phyloP scores from a whole-genome alignment of 768 basidiomycete species.

The Termitomyces sp. region DNA sequence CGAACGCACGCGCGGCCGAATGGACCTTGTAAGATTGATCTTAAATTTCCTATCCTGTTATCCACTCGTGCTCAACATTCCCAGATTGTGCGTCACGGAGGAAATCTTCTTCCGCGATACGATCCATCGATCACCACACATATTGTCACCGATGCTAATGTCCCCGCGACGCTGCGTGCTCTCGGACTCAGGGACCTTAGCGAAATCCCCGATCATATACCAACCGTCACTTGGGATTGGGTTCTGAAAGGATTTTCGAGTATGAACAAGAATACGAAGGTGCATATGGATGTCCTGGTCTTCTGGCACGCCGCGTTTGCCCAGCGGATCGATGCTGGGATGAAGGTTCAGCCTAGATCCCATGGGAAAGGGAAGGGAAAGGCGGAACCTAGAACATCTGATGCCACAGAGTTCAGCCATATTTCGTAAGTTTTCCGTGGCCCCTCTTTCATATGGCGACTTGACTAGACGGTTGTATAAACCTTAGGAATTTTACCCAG shows the following conservation, averaged over 20 bases:
- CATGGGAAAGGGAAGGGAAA: conserved; percentile 18
- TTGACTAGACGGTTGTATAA: neutral
- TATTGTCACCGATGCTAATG: conserved; percentile 49
- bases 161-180: conserved; percentile 26
- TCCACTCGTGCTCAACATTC: neutral
- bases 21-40: conserved; percentile 53
- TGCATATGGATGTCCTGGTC: conserved; percentile 26
- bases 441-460: neutral
- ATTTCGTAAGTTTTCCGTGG: conserved; percentile 38
- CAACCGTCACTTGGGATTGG: conserved; percentile 64
- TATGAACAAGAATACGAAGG: conserved; percentile 23
- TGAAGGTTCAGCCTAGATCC: conserved; percentile 13
- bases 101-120: conserved; percentile 51
- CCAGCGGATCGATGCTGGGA: conserved; percentile 43
- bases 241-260: conserved; percentile 34
- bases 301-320: conserved; percentile 44
- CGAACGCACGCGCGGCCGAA: conserved; percentile 44
- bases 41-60: neutral
- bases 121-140: conserved; percentile 57
- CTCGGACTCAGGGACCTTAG: conserved; percentile 44
- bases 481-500: conserved; percentile 30
- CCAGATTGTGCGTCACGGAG: conserved; percentile 64
- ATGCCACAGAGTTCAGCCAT: conserved; percentile 30
- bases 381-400: neutral
- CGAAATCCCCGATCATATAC: conserved; percentile 62